A percentile compares a stretch with the other conserved stretches of the same genome.
Conservation (phyloP, 78 protist species). For the Dictyostelium brefeldianum region DNA sequence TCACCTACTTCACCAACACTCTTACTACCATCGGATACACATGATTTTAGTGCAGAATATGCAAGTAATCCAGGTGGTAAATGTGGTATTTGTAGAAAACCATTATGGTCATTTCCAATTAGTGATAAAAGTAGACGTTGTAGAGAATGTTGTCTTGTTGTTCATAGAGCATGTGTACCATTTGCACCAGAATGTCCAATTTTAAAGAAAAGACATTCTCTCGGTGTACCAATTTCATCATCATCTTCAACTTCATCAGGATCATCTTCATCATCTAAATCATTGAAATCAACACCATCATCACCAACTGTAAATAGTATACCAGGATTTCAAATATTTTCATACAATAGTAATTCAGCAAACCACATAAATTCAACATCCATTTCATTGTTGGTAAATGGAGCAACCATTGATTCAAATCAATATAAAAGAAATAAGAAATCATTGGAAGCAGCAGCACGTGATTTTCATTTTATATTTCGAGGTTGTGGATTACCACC, state of each 20-base stretch:
- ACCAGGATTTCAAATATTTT: constrained; percentile 1
- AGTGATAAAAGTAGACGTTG: constrained; percentile 15
- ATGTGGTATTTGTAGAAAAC: constrained; percentile 3
- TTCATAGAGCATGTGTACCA: constrained; percentile 11
- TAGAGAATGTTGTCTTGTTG: neutral
- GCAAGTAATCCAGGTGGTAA: neutral
- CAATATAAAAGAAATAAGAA: constrained; percentile 15
- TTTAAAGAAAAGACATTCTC: neutral
- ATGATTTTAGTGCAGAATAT: neutral
- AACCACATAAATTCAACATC: neutral
- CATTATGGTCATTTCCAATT: neutral
- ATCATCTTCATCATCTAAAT: neutral
- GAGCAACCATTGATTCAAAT: neutral
- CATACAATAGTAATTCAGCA: neutral
- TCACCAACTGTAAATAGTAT: constrained; percentile 5
- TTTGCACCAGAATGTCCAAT: neutral
- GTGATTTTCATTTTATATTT: constrained; percentile 28
- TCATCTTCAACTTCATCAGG: neutral
- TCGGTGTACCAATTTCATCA: neutral
- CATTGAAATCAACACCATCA: neutral
- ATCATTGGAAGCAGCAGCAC: neutral
- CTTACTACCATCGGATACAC: neutral
- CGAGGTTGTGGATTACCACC: constrained; percentile 6
- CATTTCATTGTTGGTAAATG: neutral
- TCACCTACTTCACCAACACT: neutral